Base-by-base conservation (phyloP, 2,329 filamentous ascomycete genomes). In the Botryotinia convoluta region DNA sequence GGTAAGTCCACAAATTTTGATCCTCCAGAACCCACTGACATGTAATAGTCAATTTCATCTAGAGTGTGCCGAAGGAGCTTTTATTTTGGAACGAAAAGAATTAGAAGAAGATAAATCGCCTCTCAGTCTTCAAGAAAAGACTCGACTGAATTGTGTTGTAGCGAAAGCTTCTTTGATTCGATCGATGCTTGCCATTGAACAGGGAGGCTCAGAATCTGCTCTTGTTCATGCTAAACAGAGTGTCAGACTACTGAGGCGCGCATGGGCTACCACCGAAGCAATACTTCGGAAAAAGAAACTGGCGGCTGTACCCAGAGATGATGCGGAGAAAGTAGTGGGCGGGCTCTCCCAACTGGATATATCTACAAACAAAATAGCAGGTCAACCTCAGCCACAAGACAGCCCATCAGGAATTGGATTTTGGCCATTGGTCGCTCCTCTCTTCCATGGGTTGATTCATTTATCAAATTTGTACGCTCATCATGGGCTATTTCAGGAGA, bases 401-500 rank as follows among this genome's bases (percentile, higher is more conserved):
- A 81, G 83, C 3, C 79, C 84, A 37, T 86, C 86, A 72, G 90
- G 90, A 69, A 90, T 93, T 0, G 87, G 88, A 3, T 94, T 95
- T 78, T 98, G 95, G 95, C 86, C 87, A 9, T 85, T 97, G 32
- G 90, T 96, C 12, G 88, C 89, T 42, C 90, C 91, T 1, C 86
- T 98, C 32, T 91, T 94, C 77, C 87, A 89, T 44, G 89, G 90
- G 72, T 84, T 97, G 22, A 83, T 91, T 74, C 91, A 94, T 73
- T 87, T 97, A 4, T 94, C 94, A 0, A 87, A 88, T 6, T 85
- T 97, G 1, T 97, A 95, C 77, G 90, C 92, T 1, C 92, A 97
- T 76, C 88, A 96, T 75, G 96, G 96, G 42, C 88, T 97, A 83
- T 93, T 94, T 76, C 91, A 93, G 74, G 95, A 98, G 81, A 95